Base-by-base conservation (phyloP, 371 early-diverging fungal genomes). In the Fennellomyces sp. region DNA sequence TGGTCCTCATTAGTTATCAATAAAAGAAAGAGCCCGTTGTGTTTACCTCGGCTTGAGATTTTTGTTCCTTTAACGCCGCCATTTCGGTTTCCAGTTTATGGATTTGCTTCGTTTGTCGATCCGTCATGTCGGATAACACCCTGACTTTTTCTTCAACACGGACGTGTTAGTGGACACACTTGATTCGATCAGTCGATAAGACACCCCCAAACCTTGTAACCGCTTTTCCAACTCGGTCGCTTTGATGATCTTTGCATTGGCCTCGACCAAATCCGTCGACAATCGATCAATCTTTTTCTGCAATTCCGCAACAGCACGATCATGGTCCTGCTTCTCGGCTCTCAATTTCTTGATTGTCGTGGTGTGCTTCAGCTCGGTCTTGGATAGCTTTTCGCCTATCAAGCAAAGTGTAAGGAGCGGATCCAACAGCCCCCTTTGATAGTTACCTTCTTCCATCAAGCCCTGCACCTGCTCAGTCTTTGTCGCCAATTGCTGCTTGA, bases 321-420 rank as follows among this genome's bases (percentile, higher is more conserved):
- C 93, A 2, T 68, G 51, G n/a, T 88, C 90, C 13, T 72, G 65
- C 60, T 84, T 85, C 60, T 91, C 90, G 0, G 76, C 72, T 30
- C 92, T 77, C 28, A 93, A 69, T 49, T 86, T 84, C 61, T 95
- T 94, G 64, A 92, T 86, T 0, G 81, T 81, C 38, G 83, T 90
- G 4, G 85, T 72, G 25, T 87, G 78, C 52, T 90, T 91, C 26
- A 93, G 70, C 61, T 94, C 94, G 27, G 82, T 85, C 55, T 92
- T 90, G 12, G 94, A 91, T 48, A 93, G 80, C 47, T 86, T 77
- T 64, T 94, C 92, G 15, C 95, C 92, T 85, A 56, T 27, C 7
- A 28, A 31, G 45, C 21, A 26, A 29, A 4, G 21, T 33, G 19
- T 54, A 27, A 27, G 12, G 21, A 51, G 13, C n/a, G n/a, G 28